Percentiles rank a stretch among this genome's conserved stretches.
Conservation (phyloP, 2,329 filamentous ascomycete species). For the Fusarium sp. region DNA sequence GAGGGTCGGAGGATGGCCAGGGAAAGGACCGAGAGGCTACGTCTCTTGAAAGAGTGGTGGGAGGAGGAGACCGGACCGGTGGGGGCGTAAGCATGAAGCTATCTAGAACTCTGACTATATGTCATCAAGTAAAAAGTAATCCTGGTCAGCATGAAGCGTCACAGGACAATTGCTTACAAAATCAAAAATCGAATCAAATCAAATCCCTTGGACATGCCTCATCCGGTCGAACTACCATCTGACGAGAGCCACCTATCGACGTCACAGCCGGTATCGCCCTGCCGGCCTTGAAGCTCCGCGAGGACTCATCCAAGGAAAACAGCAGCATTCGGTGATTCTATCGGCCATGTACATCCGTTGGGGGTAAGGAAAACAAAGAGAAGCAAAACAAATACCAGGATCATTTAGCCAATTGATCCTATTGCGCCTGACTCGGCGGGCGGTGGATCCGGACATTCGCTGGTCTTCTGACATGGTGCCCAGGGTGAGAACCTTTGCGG, state of each 20-base stretch:
- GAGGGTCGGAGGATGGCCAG: slow-evolving; percentile 64
- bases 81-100: slow-evolving; percentile 5
- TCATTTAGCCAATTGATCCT: slow-evolving; percentile 18
- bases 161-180: background rate
- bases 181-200: background rate
- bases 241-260: background rate
- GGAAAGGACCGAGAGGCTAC: slow-evolving; percentile 65
- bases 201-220: background rate
- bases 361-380: background rate
- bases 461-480: slow-evolving; percentile 18
- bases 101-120: background rate
- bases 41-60: slow-evolving; percentile 69
- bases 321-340: background rate
- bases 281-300: background rate
- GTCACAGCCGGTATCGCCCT: slow-evolving; percentile 2
- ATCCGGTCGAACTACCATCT: background rate
- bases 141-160: background rate
- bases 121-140: background rate
- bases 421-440: slow-evolving; percentile 1
- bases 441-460: slow-evolving; percentile 1
- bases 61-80: slow-evolving; percentile 57
- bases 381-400: background rate
- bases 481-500: slow-evolving; percentile 34
- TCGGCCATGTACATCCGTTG: slow-evolving; percentile 9
- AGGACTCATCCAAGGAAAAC: slow-evolving; percentile 17